Percentiles rank a stretch among this genome's conserved stretches.
Evolutionary conservation across 2,329 filamentous ascomycete species (phyloP).

Genomic region (Colletotrichum sojae): DNA sequence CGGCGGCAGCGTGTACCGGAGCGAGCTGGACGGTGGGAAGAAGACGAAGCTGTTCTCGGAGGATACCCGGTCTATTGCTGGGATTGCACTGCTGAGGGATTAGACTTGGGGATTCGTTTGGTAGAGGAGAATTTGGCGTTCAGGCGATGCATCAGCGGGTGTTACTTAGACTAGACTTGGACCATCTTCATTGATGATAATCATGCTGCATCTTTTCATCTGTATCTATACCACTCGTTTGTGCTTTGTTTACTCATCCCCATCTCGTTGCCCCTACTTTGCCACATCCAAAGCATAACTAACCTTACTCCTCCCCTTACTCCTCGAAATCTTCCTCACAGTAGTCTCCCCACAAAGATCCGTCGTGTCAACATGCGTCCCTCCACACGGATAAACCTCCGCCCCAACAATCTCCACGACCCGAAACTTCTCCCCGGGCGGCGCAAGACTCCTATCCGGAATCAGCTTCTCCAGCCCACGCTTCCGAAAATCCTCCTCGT

Average conservation of each 20-base stretch:
- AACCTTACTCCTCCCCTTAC: slow-evolving; percentile 75
- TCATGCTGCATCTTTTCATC: neutral
- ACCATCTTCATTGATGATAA: neutral
- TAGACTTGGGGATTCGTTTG: neutral
- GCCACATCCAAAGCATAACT: slow-evolving; percentile 52
- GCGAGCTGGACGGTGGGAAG: slow-evolving; percentile 50
- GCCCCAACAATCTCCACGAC: slow-evolving; percentile 79
- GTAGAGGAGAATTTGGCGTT: neutral
- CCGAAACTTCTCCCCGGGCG: slow-evolving; percentile 70
- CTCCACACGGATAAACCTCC: slow-evolving; percentile 81
- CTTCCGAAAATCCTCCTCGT: slow-evolving; percentile 71
- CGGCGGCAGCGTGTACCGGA: slow-evolving; percentile 55
- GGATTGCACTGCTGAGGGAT: slow-evolving; percentile 8
- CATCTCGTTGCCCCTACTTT: too few species aligned
- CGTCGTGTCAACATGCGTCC: slow-evolving; percentile 78
- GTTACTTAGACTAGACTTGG: neutral
- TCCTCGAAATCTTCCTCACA: slow-evolving; percentile 77
- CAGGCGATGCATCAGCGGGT: neutral
- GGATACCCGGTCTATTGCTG: slow-evolving; percentile 34
- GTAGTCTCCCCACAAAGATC: slow-evolving; percentile 71
- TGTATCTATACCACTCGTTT: neutral
- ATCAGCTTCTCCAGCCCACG: slow-evolving; percentile 69
- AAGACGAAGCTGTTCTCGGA: slow-evolving; percentile 45
- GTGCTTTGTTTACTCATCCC: neutral
- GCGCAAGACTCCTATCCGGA: slow-evolving; percentile 61